Conservation (phyloP, 192 early-diverging fungal species). For the Phycomyces blakesleeanus region DNA sequence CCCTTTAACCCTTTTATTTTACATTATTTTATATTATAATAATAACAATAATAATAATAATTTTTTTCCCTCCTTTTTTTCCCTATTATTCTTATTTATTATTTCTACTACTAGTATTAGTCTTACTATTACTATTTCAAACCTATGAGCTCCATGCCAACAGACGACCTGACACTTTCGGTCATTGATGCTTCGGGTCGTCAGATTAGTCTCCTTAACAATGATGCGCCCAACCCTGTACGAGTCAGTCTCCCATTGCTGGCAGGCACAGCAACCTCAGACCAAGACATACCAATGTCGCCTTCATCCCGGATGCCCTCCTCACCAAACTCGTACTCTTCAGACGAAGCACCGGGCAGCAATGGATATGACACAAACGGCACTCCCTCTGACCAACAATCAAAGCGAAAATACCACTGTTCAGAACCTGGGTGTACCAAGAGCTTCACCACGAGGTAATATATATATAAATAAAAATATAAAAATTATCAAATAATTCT, state of each 20-base stretch:
- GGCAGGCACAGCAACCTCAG: neutral
- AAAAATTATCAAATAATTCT: neutral
- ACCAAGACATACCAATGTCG: constrained; percentile 1
- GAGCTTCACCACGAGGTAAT: constrained; percentile 75
- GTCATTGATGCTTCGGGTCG: constrained; percentile 50
- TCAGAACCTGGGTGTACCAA: constrained; percentile 60
- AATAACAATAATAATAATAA: too few relatives aligned
- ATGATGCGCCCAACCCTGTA: neutral
- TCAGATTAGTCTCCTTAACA: constrained; percentile 52
- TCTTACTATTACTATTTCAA: neutral
- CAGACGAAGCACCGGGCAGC: constrained; percentile 5
- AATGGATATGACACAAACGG: constrained; percentile 1
- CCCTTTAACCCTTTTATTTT: constrained; percentile 7
- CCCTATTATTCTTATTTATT: too few relatives aligned
- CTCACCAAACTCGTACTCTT: constrained; percentile 11
- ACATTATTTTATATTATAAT: too few relatives aligned
- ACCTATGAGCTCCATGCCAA: neutral
- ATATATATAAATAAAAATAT: constrained; percentile 1
- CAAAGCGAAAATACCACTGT: constrained; percentile 74
- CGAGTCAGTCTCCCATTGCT: neutral
- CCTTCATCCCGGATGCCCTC: neutral
- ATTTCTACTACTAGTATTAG: too few relatives aligned
- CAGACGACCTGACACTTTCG: constrained; percentile 27
- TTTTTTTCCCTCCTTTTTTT: constrained; percentile 18
- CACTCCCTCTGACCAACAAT: constrained; percentile 2